Base-by-base conservation (phyloP, 352 stramenopile species). In the Globisporangium irregulare region DNA sequence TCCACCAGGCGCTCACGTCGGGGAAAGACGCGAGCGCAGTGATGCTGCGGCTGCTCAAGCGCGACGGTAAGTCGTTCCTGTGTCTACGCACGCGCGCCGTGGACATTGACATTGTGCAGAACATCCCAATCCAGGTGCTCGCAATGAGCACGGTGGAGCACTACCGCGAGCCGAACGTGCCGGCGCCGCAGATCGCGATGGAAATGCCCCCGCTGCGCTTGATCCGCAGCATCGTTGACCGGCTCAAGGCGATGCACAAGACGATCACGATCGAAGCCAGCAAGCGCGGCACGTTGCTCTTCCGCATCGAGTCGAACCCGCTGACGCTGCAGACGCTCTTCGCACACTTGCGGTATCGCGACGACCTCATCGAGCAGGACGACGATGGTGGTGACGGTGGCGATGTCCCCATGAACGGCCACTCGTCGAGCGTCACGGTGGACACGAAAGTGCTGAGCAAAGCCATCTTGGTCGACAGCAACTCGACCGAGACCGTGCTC, bases 81-180 rank as follows among this genome's bases (percentile, higher is more conserved):
- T 93, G 85, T 59, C 66, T 95, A 7, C 77, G 86, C 43, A 92
- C 84, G 0, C 70, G 85, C 20, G 86, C 87, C 0, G 84, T 95
- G 34, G 87, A 95, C 68, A 90, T 95, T 53, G 85, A 95, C 67
- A 93, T 95, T 50, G 79, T 93, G 46, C 87, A 95, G 74, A 95
- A 84, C 64, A 86, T 95, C 50, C 87, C 87, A 24, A 92, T 95
- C 66, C 74, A 90, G 38, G 83, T 95, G 68, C 59, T 95, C 60
- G 75, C 87, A 18, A 92, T 93, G 82, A 88, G 73, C 60, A 80
- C 78, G 1, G 81, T 89, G 15, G 81, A 90, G 58, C 86, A 91
- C 66, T 92, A 89, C 65, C 74, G 75, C 60, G 87, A 95, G 56
- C 87, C 87, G n/a, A 87, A 82, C 71, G 77, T 95, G 6, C 82